A percentile compares a stretch with the other conserved stretches of the same genome.
phyloP scores from a whole-genome alignment of 352 stramenopile species.

The Phytophthora podocarpi region DNA sequence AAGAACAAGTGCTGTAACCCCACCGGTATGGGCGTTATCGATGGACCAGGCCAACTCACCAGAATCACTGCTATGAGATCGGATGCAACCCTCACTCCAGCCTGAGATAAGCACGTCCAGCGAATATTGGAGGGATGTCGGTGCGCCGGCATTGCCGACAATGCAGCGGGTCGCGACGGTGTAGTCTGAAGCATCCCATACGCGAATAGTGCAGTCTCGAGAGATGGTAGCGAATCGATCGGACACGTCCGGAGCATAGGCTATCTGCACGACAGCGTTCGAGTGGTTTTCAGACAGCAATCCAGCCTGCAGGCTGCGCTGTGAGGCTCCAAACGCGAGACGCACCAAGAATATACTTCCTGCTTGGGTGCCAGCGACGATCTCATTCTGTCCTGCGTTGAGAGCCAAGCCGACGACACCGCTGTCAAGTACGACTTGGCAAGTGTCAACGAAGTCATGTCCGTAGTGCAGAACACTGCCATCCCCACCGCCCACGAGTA shows the following conservation, averaged over 20 bases:
- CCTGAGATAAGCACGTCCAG: conserved; percentile 89
- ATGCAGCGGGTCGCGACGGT: conserved; percentile 52
- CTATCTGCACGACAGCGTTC: conserved; percentile 72
- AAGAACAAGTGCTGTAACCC: conserved; percentile 89
- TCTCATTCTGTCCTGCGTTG: conserved; percentile 61
- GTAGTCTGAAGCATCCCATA: conserved; percentile 93
- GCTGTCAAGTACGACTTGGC: conserved; percentile 71
- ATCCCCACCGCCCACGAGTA: conserved; percentile 87
- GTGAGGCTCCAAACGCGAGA: conserved; percentile 50
- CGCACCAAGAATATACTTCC: conserved; percentile 80
- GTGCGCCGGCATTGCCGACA: conserved; percentile 64
- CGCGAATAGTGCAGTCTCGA: conserved; percentile 84
- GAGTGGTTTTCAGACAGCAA: conserved; percentile 81
- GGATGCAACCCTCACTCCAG: conserved; percentile 91
- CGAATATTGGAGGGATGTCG: conserved; percentile 84
- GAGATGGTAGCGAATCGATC: conserved; percentile 92
- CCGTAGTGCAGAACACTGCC: conserved; percentile 86
- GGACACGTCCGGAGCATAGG: conserved; percentile 78
- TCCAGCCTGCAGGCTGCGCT: conserved; percentile 23
- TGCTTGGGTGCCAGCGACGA: conserved; percentile 77
- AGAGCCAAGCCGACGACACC: conserved; percentile 61
- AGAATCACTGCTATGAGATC: conserved; percentile 86
- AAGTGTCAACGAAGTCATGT: conserved; percentile 71
- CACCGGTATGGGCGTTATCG: conserved; percentile 88
- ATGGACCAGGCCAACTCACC: conserved; percentile 89